Evolutionary conservation across 495 filamentous ascomycete species (phyloP).

Genomic region (Aspergillus biplanus): DNA sequence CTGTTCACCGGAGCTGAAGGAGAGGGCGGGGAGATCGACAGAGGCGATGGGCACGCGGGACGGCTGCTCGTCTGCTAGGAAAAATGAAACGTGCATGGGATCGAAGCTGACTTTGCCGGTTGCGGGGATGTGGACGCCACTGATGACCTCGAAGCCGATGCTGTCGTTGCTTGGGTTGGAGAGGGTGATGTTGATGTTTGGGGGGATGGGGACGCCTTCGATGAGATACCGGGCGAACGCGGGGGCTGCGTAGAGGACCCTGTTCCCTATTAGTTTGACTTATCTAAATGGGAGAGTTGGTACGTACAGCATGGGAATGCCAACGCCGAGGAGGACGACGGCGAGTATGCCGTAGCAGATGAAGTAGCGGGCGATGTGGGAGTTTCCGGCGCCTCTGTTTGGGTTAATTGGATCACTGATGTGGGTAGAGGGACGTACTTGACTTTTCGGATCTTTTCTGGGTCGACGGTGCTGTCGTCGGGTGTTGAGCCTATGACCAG

Average conservation of each 20-base stretch:
- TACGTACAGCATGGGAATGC: constrained; percentile 8
- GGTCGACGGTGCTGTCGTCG: not conserved
- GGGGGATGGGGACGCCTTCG: constrained; percentile 9
- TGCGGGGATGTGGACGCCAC: constrained; percentile 13
- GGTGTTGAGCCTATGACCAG: no score
- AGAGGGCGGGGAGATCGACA: not conserved
- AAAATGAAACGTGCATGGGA: constrained; percentile 6
- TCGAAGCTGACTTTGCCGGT: constrained; percentile 1
- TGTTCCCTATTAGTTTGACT: no score
- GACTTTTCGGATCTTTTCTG: constrained; percentile 8
- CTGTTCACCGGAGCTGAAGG: constrained; percentile 1
- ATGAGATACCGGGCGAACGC: constrained; percentile 18
- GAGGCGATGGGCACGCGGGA: constrained; percentile 7
- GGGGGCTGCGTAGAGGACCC: constrained; percentile 15
- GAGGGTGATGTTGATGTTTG: constrained; percentile 3
- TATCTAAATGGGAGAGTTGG: no score
- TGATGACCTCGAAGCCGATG: constrained; percentile 15
- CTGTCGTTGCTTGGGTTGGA: constrained; percentile 17
- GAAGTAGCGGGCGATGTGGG: constrained; percentile 9
- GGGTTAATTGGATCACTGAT: not conserved
- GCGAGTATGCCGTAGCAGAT: constrained; percentile 8
- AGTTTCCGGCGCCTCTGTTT: constrained; percentile 10
- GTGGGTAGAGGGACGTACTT: constrained; percentile 18
- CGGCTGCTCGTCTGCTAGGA: not conserved
- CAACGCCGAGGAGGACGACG: not conserved